Percentiles rank a stretch among this genome's conserved stretches.
These are phyloP conservation scores for Grosmannia clavigera DNA, from an alignment of 2,329 filamentous ascomycete genomes.

Conservation along the genomic window DNA sequence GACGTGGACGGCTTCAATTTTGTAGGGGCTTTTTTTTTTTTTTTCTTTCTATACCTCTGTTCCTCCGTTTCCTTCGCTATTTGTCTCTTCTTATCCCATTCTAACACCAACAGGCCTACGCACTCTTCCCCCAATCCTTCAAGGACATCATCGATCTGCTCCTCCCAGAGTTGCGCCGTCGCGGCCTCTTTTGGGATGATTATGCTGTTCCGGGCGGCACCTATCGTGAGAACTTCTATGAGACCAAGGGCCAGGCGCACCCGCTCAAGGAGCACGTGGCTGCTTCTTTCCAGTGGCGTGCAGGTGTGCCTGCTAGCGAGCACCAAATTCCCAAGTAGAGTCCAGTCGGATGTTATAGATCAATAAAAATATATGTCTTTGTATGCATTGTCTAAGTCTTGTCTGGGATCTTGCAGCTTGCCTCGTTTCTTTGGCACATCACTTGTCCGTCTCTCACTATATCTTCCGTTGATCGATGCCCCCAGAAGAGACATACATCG, in stretches of 20 bases:
- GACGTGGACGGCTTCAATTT: slow-evolving; percentile 68
- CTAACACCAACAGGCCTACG: slow-evolving; percentile 24
- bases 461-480: too few species aligned
- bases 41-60: too few species aligned
- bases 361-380: not conserved
- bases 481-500: not conserved
- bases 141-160: slow-evolving; percentile 53
- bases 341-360: not conserved
- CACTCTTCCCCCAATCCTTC: slow-evolving; percentile 44
- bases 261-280: slow-evolving; percentile 27
- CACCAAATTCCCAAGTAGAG: slow-evolving; percentile 15
- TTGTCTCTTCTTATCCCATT: too few species aligned
- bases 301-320: slow-evolving; percentile 17
- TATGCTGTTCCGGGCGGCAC: slow-evolving; percentile 30
- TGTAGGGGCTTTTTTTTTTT: slow-evolving; percentile 16
- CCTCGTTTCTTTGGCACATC: not conserved
- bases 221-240: slow-evolving; percentile 30
- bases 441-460: too few species aligned
- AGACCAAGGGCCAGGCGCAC: slow-evolving; percentile 19
- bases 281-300: slow-evolving; percentile 26
- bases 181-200: slow-evolving; percentile 43
- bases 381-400: not conserved
- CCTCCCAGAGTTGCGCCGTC: slow-evolving; percentile 45
- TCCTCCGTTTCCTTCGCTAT: too few species aligned
- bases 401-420: too few species aligned